phyloP scores from a whole-genome alignment of 2,329 filamentous ascomycete genomes.

The Penicillium italicum region DNA sequence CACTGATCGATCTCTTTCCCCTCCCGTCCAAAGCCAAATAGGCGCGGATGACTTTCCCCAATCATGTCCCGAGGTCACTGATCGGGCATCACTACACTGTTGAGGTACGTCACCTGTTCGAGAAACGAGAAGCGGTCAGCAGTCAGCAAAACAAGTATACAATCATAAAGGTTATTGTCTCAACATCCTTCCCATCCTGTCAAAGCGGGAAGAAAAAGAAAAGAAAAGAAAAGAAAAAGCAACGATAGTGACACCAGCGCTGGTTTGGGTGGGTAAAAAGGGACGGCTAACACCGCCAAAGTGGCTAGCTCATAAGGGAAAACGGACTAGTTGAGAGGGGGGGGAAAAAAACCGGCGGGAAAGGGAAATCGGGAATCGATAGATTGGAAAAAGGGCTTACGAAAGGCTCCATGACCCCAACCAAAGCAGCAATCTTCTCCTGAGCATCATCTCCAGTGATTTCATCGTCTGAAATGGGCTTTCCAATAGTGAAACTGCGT shows the following conservation, averaged over 20 bases:
- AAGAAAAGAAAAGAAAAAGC: neutral
- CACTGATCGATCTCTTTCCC: neutral
- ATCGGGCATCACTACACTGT: slow-evolving; percentile 71
- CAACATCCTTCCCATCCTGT: neutral
- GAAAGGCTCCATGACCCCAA: slow-evolving; percentile 71
- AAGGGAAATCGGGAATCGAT: slow-evolving; percentile 19
- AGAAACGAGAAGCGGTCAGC: slow-evolving; percentile 27
- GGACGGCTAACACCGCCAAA: slow-evolving; percentile 13
- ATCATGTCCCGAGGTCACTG: slow-evolving; percentile 20
- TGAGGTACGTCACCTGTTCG: slow-evolving; percentile 64
- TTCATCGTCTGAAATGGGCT: slow-evolving; percentile 62
- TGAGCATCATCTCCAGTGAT: slow-evolving; percentile 61
- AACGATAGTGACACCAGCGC: neutral
- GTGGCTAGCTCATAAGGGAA: slow-evolving; percentile 25
- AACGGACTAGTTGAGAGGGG: slow-evolving; percentile 22
- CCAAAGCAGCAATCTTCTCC: slow-evolving; percentile 60
- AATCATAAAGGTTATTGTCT: neutral
- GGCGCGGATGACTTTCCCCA: neutral
- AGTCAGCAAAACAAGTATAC: slow-evolving; percentile 9
- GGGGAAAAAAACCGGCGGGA: slow-evolving; percentile 19
- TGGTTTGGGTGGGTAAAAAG: slow-evolving; percentile 19
- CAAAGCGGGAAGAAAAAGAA: slow-evolving; percentile 3
- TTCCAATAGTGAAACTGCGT: slow-evolving; percentile 71
- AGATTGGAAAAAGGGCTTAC: slow-evolving; percentile 54
- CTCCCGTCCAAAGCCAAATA: neutral